Percentiles rank a stretch among this genome's conserved stretches.
Conservation (phyloP, 164 flowering plant species). For the Sextonia rubra region DNA sequence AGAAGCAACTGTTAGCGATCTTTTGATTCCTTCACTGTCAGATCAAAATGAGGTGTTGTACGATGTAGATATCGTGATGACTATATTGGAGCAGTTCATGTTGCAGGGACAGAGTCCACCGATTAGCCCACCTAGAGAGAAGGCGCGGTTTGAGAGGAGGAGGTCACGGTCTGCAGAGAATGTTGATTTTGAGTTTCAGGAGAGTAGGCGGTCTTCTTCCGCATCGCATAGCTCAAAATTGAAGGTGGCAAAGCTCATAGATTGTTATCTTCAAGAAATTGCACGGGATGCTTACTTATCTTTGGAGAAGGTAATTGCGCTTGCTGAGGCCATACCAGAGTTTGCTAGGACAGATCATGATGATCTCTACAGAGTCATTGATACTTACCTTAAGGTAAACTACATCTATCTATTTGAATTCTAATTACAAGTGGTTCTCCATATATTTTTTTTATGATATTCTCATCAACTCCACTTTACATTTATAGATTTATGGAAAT, state of each 20-base stretch:
- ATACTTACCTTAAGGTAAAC: constrained; percentile 87
- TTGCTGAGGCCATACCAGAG: constrained; percentile 77
- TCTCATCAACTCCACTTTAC: too few relatives aligned
- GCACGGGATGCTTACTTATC: constrained; percentile 69
- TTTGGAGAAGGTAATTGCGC: constrained; percentile 56
- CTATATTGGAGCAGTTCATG: constrained; percentile 80
- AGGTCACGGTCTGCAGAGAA: constrained; percentile 87
- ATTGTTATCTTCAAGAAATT: constrained; percentile 74
- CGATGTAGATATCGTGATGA: constrained; percentile 72
- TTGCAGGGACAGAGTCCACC: constrained; percentile 85
- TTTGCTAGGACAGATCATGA: constrained; percentile 90
- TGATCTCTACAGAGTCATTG: constrained; percentile 88
- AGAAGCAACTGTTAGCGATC: constrained; percentile 72
- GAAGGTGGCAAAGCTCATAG: constrained; percentile 89
- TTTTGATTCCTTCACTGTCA: constrained; percentile 65
- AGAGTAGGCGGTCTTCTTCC: constrained; percentile 76
- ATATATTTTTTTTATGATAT: not conserved
- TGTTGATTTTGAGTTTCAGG: constrained; percentile 62
- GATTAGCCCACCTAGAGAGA: constrained; percentile 61
- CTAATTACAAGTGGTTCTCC: not conserved
- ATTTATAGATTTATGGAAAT: too few relatives aligned
- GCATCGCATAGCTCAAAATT: constrained; percentile 83
- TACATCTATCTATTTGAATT: not conserved
- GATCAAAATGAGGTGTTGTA: constrained; percentile 37
- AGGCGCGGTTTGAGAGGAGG: constrained; percentile 36